A percentile compares a stretch with the other conserved stretches of the same genome.
These are phyloP conservation scores for Ceratocystis cacaofunesta DNA, from an alignment of 2,329 filamentous ascomycete genomes.

Conservation along the genomic window DNA sequence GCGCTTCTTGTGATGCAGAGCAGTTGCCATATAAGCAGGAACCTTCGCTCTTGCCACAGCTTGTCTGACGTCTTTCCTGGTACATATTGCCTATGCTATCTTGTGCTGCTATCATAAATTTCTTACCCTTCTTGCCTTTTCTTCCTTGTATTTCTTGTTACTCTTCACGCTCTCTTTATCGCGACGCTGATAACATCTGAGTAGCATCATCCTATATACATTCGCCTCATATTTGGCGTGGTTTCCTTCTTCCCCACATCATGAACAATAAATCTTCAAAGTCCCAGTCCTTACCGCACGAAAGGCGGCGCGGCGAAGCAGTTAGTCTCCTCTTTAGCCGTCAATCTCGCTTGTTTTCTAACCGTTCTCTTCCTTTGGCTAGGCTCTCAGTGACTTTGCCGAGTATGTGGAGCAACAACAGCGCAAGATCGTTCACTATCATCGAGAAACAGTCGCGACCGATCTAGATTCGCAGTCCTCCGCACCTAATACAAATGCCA, in stretches of 20 bases:
- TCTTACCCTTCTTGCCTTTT: neutral
- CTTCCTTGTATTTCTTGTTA: too few relatives aligned
- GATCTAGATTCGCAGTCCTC: slow-evolving; percentile 36
- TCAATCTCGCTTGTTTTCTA: too few relatives aligned
- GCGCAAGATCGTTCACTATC: slow-evolving; percentile 25
- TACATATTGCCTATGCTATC: neutral
- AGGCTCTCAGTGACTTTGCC: slow-evolving; percentile 86
- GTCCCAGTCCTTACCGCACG: slow-evolving; percentile 45
- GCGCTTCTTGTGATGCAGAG: neutral
- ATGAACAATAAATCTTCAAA: slow-evolving; percentile 37
- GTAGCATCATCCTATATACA: neutral
- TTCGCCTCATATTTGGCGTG: too few relatives aligned
- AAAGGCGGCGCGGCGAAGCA: slow-evolving; percentile 74
- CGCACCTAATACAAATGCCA: slow-evolving; percentile 19
- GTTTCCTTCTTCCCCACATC: slow-evolving; percentile 27
- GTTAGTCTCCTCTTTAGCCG: slow-evolving; percentile 32
- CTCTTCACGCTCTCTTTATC: neutral
- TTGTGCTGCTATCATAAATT: neutral
- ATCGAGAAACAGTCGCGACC: neutral
- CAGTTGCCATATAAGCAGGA: neutral
- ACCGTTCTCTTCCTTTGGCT: neutral
- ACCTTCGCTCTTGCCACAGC: neutral
- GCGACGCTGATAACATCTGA: neutral
- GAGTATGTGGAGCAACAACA: slow-evolving; percentile 97
- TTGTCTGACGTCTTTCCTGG: neutral